phyloP scores from a whole-genome alignment of 306 rosid genomes.

The Vigna nakashimae region DNA sequence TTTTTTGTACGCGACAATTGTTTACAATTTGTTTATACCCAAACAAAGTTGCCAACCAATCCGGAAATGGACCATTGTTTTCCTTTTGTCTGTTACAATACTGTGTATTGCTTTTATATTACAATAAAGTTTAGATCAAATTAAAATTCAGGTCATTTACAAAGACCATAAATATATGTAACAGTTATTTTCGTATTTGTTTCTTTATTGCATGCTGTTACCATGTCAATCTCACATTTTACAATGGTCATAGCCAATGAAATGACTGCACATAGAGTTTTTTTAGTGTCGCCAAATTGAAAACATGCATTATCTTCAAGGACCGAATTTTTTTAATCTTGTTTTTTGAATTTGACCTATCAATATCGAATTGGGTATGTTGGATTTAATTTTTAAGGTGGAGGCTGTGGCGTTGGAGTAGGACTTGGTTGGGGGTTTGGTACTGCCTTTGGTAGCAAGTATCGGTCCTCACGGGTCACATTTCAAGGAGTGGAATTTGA shows the following conservation, averaged over 20 bases:
- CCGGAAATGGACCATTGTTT: too few relatives aligned
- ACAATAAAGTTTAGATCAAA: neutral
- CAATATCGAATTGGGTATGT: conserved; percentile 14
- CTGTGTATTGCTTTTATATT: neutral
- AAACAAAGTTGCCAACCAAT: too few relatives aligned
- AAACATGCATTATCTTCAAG: neutral
- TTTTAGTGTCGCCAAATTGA: neutral
- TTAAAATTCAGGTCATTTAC: neutral
- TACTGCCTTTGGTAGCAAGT: conserved; percentile 86
- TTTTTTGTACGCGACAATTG: too few relatives aligned
- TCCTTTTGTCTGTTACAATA: too few relatives aligned
- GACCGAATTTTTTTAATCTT: neutral
- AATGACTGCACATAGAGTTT: neutral
- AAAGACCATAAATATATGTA: neutral
- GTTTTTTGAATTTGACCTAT: neutral
- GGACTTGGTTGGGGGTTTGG: conserved; percentile 99
- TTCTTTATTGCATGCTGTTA: neutral
- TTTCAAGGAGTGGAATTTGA: conserved; percentile 79
- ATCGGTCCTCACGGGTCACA: conserved; percentile 69
- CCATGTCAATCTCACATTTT: neutral
- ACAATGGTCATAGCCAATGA: neutral
- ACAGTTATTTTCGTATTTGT: too few relatives aligned
- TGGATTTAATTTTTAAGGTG: conserved; percentile 65
- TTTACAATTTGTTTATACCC: too few relatives aligned
- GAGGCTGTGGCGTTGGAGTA: conserved; percentile 97